These are phyloP conservation scores for Claviceps africana DNA, from an alignment of 2,329 filamentous ascomycete species.

Conservation along the genomic window DNA sequence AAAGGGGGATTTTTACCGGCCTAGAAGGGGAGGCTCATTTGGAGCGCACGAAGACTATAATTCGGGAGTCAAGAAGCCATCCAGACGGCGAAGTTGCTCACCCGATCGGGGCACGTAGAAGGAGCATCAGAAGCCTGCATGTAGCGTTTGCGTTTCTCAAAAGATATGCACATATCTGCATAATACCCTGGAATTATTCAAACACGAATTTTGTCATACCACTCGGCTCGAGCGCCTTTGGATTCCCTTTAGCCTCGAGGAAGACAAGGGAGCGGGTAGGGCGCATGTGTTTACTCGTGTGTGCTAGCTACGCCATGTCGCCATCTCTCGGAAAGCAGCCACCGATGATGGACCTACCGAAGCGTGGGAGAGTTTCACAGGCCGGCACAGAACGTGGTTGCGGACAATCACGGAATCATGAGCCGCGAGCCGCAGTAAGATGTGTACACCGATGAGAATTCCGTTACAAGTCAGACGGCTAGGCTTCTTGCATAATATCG, in stretches of 20 bases:
- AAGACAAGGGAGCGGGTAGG: no score
- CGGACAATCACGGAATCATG: background rate
- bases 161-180: background rate
- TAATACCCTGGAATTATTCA: conserved; percentile 1
- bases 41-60: background rate
- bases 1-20: conserved; percentile 17
- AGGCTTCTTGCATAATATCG: background rate
- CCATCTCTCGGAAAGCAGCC: no score
- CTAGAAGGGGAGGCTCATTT: conserved; percentile 1
- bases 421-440: background rate
- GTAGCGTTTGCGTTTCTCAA: background rate
- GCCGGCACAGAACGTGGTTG: background rate
- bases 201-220: background rate
- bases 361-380: no score
- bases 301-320: no score
- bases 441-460: background rate
- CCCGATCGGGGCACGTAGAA: background rate
- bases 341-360: no score
- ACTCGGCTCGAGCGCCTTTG: background rate
- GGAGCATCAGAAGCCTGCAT: background rate
- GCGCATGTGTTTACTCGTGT: no score
- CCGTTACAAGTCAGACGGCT: background rate
- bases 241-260: background rate
- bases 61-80: background rate
- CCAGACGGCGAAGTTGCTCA: conserved; percentile 1